Evolutionary conservation across 2,329 filamentous ascomycete species (phyloP), one percentile per base, ranked within the genome.

Genomic region (Microcyclosporella mali): DNA sequence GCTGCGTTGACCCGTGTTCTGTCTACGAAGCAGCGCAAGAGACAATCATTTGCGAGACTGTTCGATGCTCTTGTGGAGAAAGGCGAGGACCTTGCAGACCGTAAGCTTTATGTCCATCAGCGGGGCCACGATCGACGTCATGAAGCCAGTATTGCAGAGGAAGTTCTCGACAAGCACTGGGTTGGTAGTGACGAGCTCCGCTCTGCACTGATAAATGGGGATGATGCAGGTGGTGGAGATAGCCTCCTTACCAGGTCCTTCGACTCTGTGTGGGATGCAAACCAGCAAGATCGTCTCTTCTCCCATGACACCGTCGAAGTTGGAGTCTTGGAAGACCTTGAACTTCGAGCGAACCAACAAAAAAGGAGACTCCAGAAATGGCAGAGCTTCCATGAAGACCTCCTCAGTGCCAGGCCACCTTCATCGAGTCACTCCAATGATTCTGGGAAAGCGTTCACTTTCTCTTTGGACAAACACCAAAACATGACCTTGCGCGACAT

Each of bases 151-250:
- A 32, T 45, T 16, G 46, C 87, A 43, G 74, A 81, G 53, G 77
- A 75, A 32, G 72, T 75, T 2, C 67, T 88, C 21, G 73, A 75
- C 28, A 80, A 81, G 47, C 86, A 88, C 52, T 95, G 88, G 88
- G 72, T 85, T 11, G 88, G 87, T 2, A 79, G 82, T 56, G 77
- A 82, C 46, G 75, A 78, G 43, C 90, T 88, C 82, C 74, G 86
- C 55, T 76, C 86, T 36, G 72, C 78, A 2, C 67, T 95, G 15
- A 61, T 92, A 0, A 72, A 82, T 38, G 85, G 85, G 2, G 82
- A 86, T 34, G 69, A 71, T 15, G 69, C 69, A 6, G 66, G 71
- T 2, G 69, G 69, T 18, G 75, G 70, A 25, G 83, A 85, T 47
- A 74, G 71, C 0, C 68, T 92, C n/a, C 61, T 94, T 11, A 49